A percentile compares a stretch with the other conserved stretches of the same genome.
These are phyloP conservation scores for Paraphaeosphaeria minitans DNA, from an alignment of 2,329 filamentous ascomycete genomes.

Conservation along the genomic window DNA sequence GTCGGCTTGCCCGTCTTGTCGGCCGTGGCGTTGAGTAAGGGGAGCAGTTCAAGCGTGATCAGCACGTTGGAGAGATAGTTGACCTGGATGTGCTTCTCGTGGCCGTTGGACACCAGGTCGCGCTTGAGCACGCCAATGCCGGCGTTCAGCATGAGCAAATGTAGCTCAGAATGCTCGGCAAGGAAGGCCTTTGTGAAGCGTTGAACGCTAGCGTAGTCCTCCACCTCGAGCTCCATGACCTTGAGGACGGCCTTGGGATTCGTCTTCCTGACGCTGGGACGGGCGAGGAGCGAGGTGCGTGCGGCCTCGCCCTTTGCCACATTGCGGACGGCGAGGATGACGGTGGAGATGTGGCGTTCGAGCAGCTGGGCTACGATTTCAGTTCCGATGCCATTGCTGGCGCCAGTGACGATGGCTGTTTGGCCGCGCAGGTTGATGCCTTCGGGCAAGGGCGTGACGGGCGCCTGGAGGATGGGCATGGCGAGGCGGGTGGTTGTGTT, in stretches of 20 bases:
- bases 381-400: conserved; percentile 33
- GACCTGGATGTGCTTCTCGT: conserved; percentile 54
- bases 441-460: conserved; percentile 6
- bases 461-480: conserved; percentile 5
- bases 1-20: conserved; percentile 6
- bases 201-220: conserved; percentile 15
- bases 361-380: conserved; percentile 29
- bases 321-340: conserved; percentile 35
- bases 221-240: conserved; percentile 22
- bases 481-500: not conserved
- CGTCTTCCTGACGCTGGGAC: conserved; percentile 9
- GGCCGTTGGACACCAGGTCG: conserved; percentile 24
- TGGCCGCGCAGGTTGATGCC: conserved; percentile 27
- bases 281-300: conserved; percentile 17
- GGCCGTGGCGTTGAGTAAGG: conserved; percentile 10
- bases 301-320: conserved; percentile 30
- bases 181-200: conserved; percentile 11
- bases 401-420: conserved; percentile 48
- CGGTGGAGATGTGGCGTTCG: conserved; percentile 13
- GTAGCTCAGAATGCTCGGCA: conserved; percentile 20
- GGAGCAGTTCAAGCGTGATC: conserved; percentile 49
- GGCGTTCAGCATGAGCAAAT: conserved; percentile 37
- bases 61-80: conserved; percentile 47
- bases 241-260: conserved; percentile 22
- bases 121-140: conserved; percentile 19